Evolutionary conservation across 2,329 filamentous ascomycete genomes (phyloP).

Genomic region (Pseudocercospora fuligena): DNA sequence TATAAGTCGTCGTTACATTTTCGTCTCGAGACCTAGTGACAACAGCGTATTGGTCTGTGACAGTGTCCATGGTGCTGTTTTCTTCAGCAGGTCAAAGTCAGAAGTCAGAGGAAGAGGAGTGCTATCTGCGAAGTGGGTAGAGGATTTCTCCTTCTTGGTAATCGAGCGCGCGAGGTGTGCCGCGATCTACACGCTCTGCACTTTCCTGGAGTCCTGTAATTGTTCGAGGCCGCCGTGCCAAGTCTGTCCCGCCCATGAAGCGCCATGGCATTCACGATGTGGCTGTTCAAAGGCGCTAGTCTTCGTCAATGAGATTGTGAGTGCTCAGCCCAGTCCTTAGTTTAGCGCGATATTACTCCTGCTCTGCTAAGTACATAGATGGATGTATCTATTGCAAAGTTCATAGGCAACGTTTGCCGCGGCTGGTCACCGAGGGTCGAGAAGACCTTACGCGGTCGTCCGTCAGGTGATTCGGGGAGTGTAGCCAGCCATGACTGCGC

Average conservation of each 20-base stretch:
- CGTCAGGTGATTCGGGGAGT: too few relatives aligned
- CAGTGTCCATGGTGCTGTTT: background rate
- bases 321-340: background rate
- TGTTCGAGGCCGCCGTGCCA: background rate
- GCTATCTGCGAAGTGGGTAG: too few relatives aligned
- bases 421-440: too few relatives aligned
- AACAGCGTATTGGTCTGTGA: background rate
- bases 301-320: background rate
- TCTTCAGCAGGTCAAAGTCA: background rate
- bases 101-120: background rate
- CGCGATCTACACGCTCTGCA: background rate
- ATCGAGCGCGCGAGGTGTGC: too few relatives aligned
- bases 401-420: too few relatives aligned
- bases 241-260: background rate
- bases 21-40: background rate
- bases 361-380: too few relatives aligned
- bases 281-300: background rate
- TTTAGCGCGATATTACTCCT: too few relatives aligned
- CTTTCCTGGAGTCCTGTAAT: background rate
- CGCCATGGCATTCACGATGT: background rate
- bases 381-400: too few relatives aligned
- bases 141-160: too few relatives aligned
- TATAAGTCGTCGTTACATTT: background rate
- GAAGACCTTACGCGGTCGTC: too few relatives aligned
- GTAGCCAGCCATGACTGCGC: too few relatives aligned